phyloP scores from a whole-genome alignment of 177 flowering plant species.

The Tripterygium wilfordii region DNA sequence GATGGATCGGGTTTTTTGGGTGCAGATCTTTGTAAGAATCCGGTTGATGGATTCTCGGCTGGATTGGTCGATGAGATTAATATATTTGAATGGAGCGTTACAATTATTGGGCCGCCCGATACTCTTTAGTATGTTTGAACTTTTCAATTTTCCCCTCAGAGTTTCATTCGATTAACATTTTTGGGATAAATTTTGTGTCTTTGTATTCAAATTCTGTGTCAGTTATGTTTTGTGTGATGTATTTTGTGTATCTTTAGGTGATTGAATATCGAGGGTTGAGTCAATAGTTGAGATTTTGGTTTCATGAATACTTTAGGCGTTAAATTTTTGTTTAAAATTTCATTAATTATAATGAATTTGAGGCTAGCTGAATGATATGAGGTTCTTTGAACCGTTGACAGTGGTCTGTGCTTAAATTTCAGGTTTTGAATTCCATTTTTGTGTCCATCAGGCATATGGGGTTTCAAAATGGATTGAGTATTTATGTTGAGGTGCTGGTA shows the following conservation, averaged over 20 bases:
- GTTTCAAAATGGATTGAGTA: too few species aligned
- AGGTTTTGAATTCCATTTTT: too few species aligned
- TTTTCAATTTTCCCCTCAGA: neutral
- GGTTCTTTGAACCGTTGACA: too few species aligned
- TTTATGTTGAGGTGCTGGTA: too few species aligned
- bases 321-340: too few species aligned
- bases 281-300: neutral
- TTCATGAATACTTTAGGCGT: neutral
- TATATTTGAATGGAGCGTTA: conserved; percentile 66
- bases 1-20: conserved; percentile 9
- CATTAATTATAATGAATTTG: too few species aligned
- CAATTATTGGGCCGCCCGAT: conserved; percentile 69
- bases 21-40: conserved; percentile 60
- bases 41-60: conserved; percentile 72
- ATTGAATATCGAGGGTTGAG: neutral
- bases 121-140: conserved; percentile 46
- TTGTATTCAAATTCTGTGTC: neutral
- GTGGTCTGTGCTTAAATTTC: too few species aligned
- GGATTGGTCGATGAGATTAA: conserved; percentile 62
- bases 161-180: neutral
- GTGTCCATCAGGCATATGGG: too few species aligned
- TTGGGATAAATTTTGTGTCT: neutral
- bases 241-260: neutral
- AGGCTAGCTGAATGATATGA: too few species aligned
- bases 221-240: neutral